Evolutionary conservation across 2,329 filamentous ascomycete genomes (phyloP).

Genomic region (Emergomyces africanus): DNA sequence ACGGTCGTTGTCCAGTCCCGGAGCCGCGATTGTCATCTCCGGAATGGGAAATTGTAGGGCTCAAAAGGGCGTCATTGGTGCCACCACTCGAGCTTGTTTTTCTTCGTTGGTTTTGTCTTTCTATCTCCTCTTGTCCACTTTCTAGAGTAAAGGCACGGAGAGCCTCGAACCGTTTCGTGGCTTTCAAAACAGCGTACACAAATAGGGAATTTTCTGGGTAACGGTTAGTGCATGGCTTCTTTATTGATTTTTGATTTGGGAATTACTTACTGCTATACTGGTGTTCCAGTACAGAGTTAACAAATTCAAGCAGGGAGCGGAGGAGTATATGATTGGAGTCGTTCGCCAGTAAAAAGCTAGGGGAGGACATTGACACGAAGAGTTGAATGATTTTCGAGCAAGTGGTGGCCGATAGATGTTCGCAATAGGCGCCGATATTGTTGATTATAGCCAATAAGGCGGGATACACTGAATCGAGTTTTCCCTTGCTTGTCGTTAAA

Average conservation of each 20-base stretch:
- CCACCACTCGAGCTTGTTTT: slow-evolving; percentile 43
- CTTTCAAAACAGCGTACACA: slow-evolving; percentile 64
- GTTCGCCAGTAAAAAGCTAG: slow-evolving; percentile 82
- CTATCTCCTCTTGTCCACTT: slow-evolving; percentile 81
- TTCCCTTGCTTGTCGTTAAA: slow-evolving; percentile 83
- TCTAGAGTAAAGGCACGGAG: slow-evolving; percentile 81
- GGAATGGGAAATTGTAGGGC: slow-evolving; percentile 25
- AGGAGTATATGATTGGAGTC: slow-evolving; percentile 79
- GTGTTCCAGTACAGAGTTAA: slow-evolving; percentile 83
- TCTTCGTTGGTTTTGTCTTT: slow-evolving; percentile 57
- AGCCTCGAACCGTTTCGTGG: slow-evolving; percentile 71
- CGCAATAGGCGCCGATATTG: slow-evolving; percentile 77
- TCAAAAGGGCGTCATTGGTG: slow-evolving; percentile 24
- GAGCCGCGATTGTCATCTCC: slow-evolving; percentile 27
- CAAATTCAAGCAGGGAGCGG: slow-evolving; percentile 69
- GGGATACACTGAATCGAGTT: slow-evolving; percentile 80
- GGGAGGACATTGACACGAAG: slow-evolving; percentile 84
- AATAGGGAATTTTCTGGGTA: slow-evolving; percentile 63
- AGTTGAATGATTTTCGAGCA: slow-evolving; percentile 77
- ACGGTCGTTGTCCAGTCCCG: slow-evolving; percentile 43
- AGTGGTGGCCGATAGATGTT: slow-evolving; percentile 60
- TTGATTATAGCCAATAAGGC: slow-evolving; percentile 85
- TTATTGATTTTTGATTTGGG: not conserved
- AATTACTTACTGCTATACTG: slow-evolving; percentile 56
- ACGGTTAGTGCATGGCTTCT: slow-evolving; percentile 12